phyloP scores from a whole-genome alignment of 2,329 filamentous ascomycete genomes.

The Xylaria sp. region DNA sequence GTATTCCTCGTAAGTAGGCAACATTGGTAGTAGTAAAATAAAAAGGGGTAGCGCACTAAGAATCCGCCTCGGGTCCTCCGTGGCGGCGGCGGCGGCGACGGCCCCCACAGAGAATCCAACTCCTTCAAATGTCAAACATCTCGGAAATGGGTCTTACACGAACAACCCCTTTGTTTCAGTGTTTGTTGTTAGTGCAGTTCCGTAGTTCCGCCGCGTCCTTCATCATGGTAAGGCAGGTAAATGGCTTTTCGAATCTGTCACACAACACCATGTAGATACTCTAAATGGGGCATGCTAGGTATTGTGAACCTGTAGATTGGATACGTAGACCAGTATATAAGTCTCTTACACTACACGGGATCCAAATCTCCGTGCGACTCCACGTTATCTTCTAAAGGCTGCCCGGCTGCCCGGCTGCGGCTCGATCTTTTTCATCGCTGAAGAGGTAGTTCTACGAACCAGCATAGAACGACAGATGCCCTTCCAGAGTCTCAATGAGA shows the following conservation, averaged over 20 bases:
- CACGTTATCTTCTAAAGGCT: background rate
- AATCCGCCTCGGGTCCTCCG: conserved; percentile 15
- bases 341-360: background rate
- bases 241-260: background rate
- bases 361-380: background rate
- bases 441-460: background rate
- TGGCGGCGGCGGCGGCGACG: background rate
- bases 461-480: too few species aligned
- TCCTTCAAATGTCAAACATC: conserved; percentile 22
- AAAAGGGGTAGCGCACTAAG: background rate
- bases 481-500: too few species aligned
- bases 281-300: background rate
- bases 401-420: background rate
- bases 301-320: too few species aligned
- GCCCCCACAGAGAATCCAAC: conserved; percentile 14
- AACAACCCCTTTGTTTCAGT: conserved; percentile 30
- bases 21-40: background rate
- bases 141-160: conserved; percentile 23
- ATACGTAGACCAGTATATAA: background rate
- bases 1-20: too few species aligned
- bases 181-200: background rate
- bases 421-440: background rate
- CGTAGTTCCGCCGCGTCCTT: conserved; percentile 6
- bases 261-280: background rate
- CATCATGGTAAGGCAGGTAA: too few species aligned